These are phyloP conservation scores for Chrysoporthe cubensis DNA, from an alignment of 2,329 filamentous ascomycete genomes.

Conservation along the genomic window DNA sequence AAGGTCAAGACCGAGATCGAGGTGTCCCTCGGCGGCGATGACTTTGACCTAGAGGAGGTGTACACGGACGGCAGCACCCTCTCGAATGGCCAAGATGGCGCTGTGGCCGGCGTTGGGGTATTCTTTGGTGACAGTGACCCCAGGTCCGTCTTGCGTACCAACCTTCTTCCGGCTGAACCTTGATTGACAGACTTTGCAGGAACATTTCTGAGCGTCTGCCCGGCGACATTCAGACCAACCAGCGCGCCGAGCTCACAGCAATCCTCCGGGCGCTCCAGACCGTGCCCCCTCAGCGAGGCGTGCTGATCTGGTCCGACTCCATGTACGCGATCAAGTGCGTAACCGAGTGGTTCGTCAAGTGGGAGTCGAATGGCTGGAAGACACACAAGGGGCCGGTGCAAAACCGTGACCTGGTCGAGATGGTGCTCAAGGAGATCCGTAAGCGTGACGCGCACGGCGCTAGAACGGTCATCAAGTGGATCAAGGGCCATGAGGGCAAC, in stretches of 20 bases:
- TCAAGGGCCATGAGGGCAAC: constrained; percentile 80
- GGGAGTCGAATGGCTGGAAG: constrained; percentile 77
- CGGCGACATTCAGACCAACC: constrained; percentile 83
- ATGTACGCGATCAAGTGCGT: constrained; percentile 89
- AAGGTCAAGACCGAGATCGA: constrained; percentile 36
- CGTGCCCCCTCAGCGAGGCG: constrained; percentile 66
- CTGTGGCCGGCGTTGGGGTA: constrained; percentile 65
- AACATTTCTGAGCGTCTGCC: constrained; percentile 76
- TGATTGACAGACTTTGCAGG: constrained; percentile 38
- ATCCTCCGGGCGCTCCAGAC: constrained; percentile 82
- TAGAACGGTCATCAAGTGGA: constrained; percentile 78
- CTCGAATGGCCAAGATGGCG: constrained; percentile 59
- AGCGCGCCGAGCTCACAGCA: constrained; percentile 92
- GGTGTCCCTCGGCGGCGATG: constrained; percentile 16
- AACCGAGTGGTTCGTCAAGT: constrained; percentile 79
- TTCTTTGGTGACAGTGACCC: constrained; percentile 62
- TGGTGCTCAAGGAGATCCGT: constrained; percentile 71
- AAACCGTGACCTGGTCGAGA: constrained; percentile 83
- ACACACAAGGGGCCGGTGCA: constrained; percentile 77
- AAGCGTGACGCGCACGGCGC: constrained; percentile 64
- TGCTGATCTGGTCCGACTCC: constrained; percentile 86
- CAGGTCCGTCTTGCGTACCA: constrained; percentile 45
- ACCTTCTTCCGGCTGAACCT: background rate
- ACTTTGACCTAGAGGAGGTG: constrained; percentile 46
- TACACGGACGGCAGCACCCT: constrained; percentile 68